These are phyloP conservation scores for Linnemannia zychae DNA, from an alignment of 192 early-diverging fungal genomes.

Conservation along the genomic window DNA sequence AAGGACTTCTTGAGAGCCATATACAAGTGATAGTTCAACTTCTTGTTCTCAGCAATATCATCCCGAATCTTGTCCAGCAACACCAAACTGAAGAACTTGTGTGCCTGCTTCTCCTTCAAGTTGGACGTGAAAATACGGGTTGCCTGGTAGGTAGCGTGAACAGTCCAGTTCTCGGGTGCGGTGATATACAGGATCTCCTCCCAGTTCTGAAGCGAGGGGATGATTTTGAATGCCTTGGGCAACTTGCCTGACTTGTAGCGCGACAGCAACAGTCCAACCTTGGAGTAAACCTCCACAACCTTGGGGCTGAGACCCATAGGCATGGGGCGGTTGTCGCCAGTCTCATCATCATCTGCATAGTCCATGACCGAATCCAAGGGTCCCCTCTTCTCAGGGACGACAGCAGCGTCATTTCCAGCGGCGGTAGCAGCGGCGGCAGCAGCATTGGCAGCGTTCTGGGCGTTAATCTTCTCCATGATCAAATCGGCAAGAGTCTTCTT, in stretches of 20 bases:
- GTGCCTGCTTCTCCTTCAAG: constrained; percentile 92
- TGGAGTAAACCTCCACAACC: constrained; percentile 94
- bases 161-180: constrained; percentile 92
- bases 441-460: constrained; percentile 69
- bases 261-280: constrained; percentile 90
- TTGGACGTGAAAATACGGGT: constrained; percentile 98
- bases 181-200: constrained; percentile 97
- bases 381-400: constrained; percentile 52
- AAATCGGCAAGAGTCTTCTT: constrained; percentile 94
- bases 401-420: constrained; percentile 31
- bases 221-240: constrained; percentile 99
- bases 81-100: constrained; percentile 91
- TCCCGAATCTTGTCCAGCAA: constrained; percentile 93
- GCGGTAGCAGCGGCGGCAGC: constrained; percentile 43
- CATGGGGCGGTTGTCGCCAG: constrained; percentile 48
- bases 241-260: constrained; percentile 96
- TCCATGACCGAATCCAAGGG: constrained; percentile 50
- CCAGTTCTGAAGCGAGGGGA: constrained; percentile 96
- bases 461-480: constrained; percentile 96
- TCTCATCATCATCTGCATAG: constrained; percentile 57
- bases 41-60: constrained; percentile 97
- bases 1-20: constrained; percentile 96
- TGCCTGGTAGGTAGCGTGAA: constrained; percentile 96
- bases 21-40: constrained; percentile 97
- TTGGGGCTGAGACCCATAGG: constrained; percentile 83